Conservation (phyloP, 441 rosid genomes). For the Mallotus japonicus region DNA sequence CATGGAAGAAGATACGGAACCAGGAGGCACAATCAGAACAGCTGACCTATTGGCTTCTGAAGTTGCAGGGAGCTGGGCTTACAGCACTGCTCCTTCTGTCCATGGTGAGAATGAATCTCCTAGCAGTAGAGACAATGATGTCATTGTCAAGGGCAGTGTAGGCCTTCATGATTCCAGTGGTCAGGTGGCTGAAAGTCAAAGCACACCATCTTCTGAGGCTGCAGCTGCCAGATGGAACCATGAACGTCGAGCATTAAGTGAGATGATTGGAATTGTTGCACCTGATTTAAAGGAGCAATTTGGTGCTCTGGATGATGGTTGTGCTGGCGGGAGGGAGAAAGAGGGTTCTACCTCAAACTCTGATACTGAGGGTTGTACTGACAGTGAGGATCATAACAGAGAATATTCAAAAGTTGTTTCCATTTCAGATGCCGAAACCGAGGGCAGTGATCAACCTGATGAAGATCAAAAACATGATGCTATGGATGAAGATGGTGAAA, state of each 20-base stretch:
- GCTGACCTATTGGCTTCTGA: conserved; percentile 86
- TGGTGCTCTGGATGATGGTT: conserved; percentile 28
- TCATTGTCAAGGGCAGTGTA: conserved; percentile 37
- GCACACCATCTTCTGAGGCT: conserved; percentile 43
- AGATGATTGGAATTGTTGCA: conserved; percentile 65
- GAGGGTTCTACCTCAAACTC: conserved; percentile 45
- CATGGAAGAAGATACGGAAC: conserved; percentile 64
- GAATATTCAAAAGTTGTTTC: conserved; percentile 29
- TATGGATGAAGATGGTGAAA: conserved; percentile 64
- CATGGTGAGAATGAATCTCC: conserved; percentile 73
- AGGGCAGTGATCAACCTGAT: conserved; percentile 38
- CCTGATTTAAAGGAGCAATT: conserved; percentile 62
- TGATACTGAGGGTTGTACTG: conserved; percentile 54
- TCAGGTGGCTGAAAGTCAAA: conserved; percentile 61
- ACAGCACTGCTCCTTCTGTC: conserved; percentile 79
- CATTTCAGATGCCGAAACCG: conserved; percentile 51
- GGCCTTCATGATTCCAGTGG: conserved; percentile 43
- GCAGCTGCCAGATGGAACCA: conserved; percentile 30
- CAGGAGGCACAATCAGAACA: conserved; percentile 61
- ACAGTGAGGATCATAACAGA: conserved; percentile 38
- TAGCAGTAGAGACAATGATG: conserved; percentile 41
- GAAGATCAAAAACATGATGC: conserved; percentile 34
- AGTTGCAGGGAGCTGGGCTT: conserved; percentile 88
- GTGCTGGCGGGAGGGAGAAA: conserved; percentile 32
- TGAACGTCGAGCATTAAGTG: conserved; percentile 49